These are phyloP conservation scores for Umbelopsis sp. DNA, from an alignment of 371 early-diverging fungal species.

Conservation along the genomic window DNA sequence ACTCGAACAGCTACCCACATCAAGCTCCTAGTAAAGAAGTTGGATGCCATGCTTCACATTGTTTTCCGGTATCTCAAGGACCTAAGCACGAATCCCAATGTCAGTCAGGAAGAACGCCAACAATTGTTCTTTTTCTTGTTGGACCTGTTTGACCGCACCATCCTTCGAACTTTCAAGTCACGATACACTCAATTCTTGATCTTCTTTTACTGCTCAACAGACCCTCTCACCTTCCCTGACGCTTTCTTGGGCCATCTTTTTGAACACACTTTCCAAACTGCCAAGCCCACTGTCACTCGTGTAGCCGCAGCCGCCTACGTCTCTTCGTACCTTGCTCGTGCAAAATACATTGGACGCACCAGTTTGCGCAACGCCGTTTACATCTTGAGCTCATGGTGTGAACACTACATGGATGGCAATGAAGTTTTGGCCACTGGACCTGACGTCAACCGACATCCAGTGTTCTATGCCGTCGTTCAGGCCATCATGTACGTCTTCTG, in stretches of 20 bases:
- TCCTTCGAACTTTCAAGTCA: constrained; percentile 88
- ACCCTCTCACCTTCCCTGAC: constrained; percentile 66
- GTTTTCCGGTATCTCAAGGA: constrained; percentile 66
- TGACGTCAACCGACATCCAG: constrained; percentile 65
- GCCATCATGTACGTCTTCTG: constrained; percentile 92
- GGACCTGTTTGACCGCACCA: constrained; percentile 77
- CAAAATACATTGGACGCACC: constrained; percentile 67
- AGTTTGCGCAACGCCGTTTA: constrained; percentile 69
- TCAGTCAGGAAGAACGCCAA: constrained; percentile 29
- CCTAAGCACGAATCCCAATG: constrained; percentile 25
- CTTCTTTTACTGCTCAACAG: constrained; percentile 81
- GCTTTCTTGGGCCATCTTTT: constrained; percentile 81
- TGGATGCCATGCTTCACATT: constrained; percentile 83
- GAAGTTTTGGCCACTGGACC: constrained; percentile 49
- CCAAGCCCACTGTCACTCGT: constrained; percentile 71
- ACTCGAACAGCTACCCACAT: constrained; percentile 34
- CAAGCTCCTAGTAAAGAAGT: constrained; percentile 73
- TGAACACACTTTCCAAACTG: constrained; percentile 59
- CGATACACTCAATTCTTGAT: constrained; percentile 92
- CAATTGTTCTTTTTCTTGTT: constrained; percentile 70
- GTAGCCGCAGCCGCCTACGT: constrained; percentile 87
- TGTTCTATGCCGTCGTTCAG: constrained; percentile 90
- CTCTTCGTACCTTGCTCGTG: constrained; percentile 89
- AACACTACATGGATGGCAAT: constrained; percentile 67
- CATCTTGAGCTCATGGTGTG: constrained; percentile 71